These are phyloP conservation scores for Solanum chacoense DNA, from an alignment of 305 asterid genomes.

Conservation along the genomic window DNA sequence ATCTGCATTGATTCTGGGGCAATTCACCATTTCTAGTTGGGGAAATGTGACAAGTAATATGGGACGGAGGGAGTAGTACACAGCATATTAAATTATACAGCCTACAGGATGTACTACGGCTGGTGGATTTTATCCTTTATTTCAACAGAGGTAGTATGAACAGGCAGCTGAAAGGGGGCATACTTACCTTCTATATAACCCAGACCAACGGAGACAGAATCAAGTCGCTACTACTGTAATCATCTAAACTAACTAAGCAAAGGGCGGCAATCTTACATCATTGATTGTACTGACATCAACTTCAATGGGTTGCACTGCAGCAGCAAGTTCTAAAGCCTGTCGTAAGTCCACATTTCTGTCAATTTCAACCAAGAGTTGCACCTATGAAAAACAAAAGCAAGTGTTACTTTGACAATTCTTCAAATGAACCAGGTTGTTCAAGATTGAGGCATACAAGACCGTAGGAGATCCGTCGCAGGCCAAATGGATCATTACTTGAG, in stretches of 20 bases:
- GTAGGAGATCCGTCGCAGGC: slow-evolving; percentile 84
- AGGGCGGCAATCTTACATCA: slow-evolving; percentile 37
- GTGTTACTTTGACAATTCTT: neutral
- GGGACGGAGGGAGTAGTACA: neutral
- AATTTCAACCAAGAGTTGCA: slow-evolving; percentile 76
- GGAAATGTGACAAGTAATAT: neutral
- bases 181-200: neutral
- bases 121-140: neutral
- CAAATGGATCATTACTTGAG: slow-evolving; percentile 85
- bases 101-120: neutral
- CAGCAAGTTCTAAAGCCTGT: slow-evolving; percentile 76
- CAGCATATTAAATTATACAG: neutral
- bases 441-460: slow-evolving; percentile 60
- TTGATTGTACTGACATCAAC: slow-evolving; percentile 52
- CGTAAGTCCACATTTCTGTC: slow-evolving; percentile 63
- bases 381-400: slow-evolving; percentile 34
- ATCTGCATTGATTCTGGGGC: neutral
- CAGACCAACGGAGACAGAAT: neutral
- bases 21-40: neutral
- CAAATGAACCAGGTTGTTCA: slow-evolving; percentile 5
- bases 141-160: neutral
- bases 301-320: slow-evolving; percentile 73
- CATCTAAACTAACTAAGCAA: neutral
- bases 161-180: neutral
- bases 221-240: neutral